phyloP scores from a whole-genome alignment of 2,329 filamentous ascomycete genomes.

The Coleophoma crateriformis region DNA sequence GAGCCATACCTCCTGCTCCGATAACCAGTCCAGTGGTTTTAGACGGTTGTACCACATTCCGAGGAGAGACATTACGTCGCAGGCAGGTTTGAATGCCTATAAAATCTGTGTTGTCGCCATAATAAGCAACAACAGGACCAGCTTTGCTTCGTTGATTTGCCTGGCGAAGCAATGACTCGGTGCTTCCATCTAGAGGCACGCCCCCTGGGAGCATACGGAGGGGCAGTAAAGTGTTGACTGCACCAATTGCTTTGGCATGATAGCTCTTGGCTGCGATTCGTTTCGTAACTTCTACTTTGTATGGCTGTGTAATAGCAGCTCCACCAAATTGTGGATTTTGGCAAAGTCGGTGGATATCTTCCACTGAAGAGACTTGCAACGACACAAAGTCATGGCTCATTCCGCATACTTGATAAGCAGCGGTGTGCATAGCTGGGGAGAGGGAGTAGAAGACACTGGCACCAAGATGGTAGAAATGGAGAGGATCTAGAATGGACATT shows the following conservation, averaged over 20 bases:
- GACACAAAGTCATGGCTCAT: conserved; percentile 65
- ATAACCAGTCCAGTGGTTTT: conserved; percentile 47
- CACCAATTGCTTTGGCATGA: conserved; percentile 69
- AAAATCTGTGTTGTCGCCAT: conserved; percentile 80
- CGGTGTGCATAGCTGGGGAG: conserved; percentile 73
- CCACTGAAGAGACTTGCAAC: conserved; percentile 55
- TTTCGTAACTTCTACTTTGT: conserved; percentile 66
- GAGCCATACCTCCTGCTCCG: conserved; percentile 70
- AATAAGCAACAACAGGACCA: conserved; percentile 62
- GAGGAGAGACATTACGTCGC: conserved; percentile 65
- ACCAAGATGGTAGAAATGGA: conserved; percentile 72
- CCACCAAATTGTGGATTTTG: conserved; percentile 66
- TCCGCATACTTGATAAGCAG: conserved; percentile 60
- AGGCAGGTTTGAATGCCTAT: conserved; percentile 72
- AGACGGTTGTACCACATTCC: conserved; percentile 53
- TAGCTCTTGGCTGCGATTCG: conserved; percentile 61
- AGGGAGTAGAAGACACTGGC: conserved; percentile 66
- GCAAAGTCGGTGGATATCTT: conserved; percentile 58
- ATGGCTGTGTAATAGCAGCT: conserved; percentile 66
- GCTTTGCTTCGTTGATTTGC: conserved; percentile 52
- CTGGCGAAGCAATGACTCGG: conserved; percentile 28
- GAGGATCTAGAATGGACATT: conserved; percentile 60
- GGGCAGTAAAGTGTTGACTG: conserved; percentile 71
- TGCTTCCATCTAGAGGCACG: conserved; percentile 43
- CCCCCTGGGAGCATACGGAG: conserved; percentile 38